phyloP scores from a whole-genome alignment of 345 rosid species.

The Salix viminalis region DNA sequence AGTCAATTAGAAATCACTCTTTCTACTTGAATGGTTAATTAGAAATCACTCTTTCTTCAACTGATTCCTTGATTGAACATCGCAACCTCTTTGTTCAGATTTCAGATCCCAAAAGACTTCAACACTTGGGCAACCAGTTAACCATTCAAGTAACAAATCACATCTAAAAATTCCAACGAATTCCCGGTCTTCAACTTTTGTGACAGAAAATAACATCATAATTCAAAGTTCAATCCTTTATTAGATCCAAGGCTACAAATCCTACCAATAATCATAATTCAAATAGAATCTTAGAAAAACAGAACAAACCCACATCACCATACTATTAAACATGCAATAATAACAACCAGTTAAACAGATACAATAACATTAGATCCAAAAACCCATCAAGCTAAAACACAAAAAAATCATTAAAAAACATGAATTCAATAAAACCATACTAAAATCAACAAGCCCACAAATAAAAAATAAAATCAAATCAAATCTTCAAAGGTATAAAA shows the following conservation, averaged over 20 bases:
- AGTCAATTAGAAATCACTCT: neutral
- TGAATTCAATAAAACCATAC: neutral
- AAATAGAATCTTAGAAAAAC: neutral
- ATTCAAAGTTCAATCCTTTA: neutral
- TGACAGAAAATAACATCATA: neutral
- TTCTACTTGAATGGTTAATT: neutral
- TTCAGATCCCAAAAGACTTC: neutral
- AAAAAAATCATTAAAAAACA: neutral
- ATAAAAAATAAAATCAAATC: neutral
- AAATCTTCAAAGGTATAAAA: neutral
- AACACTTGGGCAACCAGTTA: neutral
- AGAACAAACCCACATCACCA: neutral
- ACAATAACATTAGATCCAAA: conserved; percentile 26
- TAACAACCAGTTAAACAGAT: neutral
- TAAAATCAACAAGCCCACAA: neutral
- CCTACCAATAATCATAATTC: neutral
- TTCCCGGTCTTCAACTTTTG: neutral
- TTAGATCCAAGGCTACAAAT: neutral
- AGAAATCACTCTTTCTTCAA: neutral
- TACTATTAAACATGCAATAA: neutral
- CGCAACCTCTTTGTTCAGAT: neutral
- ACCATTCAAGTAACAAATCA: neutral
- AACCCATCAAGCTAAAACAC: conserved; percentile 12
- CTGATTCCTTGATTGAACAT: neutral
- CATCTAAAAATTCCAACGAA: neutral